A percentile compares a stretch with the other conserved stretches of the same genome.
These are phyloP conservation scores for Umbilicaria muhlenbergii DNA, from an alignment of 495 filamentous ascomycete genomes.

Conservation along the genomic window DNA sequence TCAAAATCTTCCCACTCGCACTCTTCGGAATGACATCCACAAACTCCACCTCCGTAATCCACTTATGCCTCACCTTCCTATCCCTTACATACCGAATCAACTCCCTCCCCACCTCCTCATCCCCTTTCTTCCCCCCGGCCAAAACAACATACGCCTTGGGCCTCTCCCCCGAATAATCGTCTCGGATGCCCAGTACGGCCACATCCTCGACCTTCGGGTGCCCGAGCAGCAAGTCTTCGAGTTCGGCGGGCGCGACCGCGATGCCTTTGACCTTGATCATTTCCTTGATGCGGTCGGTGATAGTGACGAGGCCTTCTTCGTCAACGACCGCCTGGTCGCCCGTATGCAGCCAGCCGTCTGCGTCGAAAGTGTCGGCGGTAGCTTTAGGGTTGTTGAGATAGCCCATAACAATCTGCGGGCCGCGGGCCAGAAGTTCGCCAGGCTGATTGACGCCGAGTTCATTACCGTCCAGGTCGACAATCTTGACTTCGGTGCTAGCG, in stretches of 20 bases:
- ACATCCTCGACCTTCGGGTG: slow-evolving; percentile 42
- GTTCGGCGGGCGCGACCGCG: slow-evolving; percentile 52
- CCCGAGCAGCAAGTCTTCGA: slow-evolving; percentile 47
- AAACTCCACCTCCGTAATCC: slow-evolving; percentile 50
- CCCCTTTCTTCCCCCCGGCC: slow-evolving; percentile 19
- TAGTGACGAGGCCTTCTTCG: slow-evolving; percentile 36
- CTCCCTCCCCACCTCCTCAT: slow-evolving; percentile 21
- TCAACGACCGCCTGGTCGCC: slow-evolving; percentile 50
- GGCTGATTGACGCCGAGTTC: slow-evolving; percentile 31
- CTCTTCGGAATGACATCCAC: slow-evolving; percentile 49
- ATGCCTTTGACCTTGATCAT: slow-evolving; percentile 65
- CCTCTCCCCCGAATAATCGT: slow-evolving; percentile 44
- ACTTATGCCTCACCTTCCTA: slow-evolving; percentile 49
- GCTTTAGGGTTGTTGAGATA: slow-evolving; percentile 39
- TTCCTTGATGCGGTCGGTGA: slow-evolving; percentile 58
- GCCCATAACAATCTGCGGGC: slow-evolving; percentile 42
- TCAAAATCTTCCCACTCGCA: slow-evolving; percentile 52
- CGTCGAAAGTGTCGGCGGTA: slow-evolving; percentile 43
- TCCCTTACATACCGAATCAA: slow-evolving; percentile 40
- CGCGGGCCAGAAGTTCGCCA: slow-evolving; percentile 45
- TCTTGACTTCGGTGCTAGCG: slow-evolving; percentile 44
- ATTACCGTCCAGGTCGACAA: slow-evolving; percentile 33
- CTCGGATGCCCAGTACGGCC: slow-evolving; percentile 40
- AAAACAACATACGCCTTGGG: slow-evolving; percentile 48
- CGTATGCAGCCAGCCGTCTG: slow-evolving; percentile 46